phyloP scores from a whole-genome alignment of 345 rosid species.

The Mercurialis annua region DNA sequence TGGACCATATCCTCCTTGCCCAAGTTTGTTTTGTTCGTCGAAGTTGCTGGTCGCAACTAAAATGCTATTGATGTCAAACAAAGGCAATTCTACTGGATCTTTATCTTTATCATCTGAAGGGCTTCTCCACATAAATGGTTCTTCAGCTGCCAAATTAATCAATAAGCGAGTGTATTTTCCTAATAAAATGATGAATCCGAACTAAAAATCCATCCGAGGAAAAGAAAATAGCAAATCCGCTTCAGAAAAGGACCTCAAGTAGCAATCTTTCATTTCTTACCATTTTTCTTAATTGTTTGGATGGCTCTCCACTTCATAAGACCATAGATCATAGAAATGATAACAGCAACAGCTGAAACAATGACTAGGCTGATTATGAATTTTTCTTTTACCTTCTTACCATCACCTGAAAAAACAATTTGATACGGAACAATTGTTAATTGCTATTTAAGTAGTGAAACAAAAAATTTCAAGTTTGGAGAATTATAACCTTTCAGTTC shows the following conservation, averaged over 20 bases:
- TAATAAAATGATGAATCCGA: too few relatives aligned
- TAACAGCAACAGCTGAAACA: not conserved
- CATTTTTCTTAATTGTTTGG: not conserved
- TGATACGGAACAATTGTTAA: not conserved
- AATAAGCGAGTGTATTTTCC: too few relatives aligned
- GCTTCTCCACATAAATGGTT: not conserved
- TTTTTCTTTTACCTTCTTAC: not conserved
- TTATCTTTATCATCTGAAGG: not conserved
- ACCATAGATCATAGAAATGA: not conserved
- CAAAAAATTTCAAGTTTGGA: too few relatives aligned
- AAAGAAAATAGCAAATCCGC: not conserved
- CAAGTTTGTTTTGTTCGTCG: constrained; percentile 9
- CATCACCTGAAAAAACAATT: too few relatives aligned
- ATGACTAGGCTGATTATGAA: not conserved
- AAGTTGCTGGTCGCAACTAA: constrained; percentile 12
- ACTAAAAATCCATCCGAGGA: not conserved
- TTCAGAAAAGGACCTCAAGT: too few relatives aligned
- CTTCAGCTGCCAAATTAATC: too few relatives aligned
- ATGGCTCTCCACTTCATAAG: not conserved
- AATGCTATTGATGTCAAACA: constrained; percentile 6
- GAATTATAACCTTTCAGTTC: constrained; percentile 8
- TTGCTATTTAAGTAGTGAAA: not conserved
- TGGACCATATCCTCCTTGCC: constrained; percentile 21
- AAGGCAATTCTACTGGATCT: not conserved
- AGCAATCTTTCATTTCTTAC: constrained; percentile 1